Base-by-base conservation (phyloP, 2,329 filamentous ascomycete genomes). In the Exophiala phaeomuriformis region DNA sequence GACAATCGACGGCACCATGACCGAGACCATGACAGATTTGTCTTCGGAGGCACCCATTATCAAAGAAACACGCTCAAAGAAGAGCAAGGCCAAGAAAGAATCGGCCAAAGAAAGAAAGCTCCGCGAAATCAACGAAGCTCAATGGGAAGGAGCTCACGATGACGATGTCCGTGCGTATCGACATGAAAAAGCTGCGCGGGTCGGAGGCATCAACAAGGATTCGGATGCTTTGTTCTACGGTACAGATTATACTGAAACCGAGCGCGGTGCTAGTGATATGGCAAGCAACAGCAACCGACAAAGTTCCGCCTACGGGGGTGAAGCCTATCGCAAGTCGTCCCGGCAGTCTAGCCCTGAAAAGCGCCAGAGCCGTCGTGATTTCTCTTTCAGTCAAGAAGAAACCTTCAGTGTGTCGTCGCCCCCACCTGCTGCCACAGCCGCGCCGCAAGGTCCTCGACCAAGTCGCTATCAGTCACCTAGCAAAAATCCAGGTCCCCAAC, bases 171-270 rank as follows among this genome's bases (percentile, higher is more conserved):
- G 85, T 54, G 82, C 82, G 33, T 97, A 97, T 75, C 86, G 90
- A 28, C 79, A 89, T 65, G 91, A 97, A 72, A 88, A 85, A 68
- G 76, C 89, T 1, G 91, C 91, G 0, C 80, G 86, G 48, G 90
- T 97, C 1, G 91, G 91, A 35, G 91, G 91, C 19, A 74, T 97
- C 68, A 97, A 97, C 72, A 84, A 85, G 64, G 77, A 86, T 61
- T 78, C 84, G 41, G 91, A 96, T 62, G 86, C 84, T 56, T 86
- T 83, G 55, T 95, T 88, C 78, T 87, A 94, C 66, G 88, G 87
- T 69, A 85, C 84, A 46, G 82, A 84, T 61, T 80, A 79, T 65
- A 83, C 82, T 33, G 79, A 76, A n/a, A 81, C 82, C 36, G 79
- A 62, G 76, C 81, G 47, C 78, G 49, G 39, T 31, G 49, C 44